Evolutionary conservation across 495 filamentous ascomycete genomes (phyloP), one percentile per base, ranked within the genome.

Genomic region (Penicillium cinerascens): DNA sequence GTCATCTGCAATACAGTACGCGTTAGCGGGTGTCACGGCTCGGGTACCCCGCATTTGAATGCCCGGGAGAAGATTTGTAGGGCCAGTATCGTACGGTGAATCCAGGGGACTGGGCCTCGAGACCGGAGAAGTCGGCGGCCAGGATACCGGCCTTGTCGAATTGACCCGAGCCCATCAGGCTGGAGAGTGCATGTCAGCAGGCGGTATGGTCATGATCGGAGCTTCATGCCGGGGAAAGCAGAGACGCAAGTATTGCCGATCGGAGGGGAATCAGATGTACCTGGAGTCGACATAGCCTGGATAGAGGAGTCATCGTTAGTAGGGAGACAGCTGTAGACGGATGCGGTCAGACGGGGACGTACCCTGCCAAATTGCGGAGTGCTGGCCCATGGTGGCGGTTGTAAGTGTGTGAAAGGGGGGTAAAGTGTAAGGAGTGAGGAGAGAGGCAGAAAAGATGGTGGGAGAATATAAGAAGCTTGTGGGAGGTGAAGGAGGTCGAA

Each of bases 141-240:
- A 92, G 83, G 70, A 97, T 95, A 64, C 88, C 88, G 61, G 83
- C 93, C 74, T 88, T 85, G 78, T 93, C 87, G 71, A 96, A 74
- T 70, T 93, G 87, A 61, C 84, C 84, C 58, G 79, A 84, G 74
- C 81, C 89, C 64, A 97, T 81, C 58, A 97, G 82, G 82, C 92
- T 92, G 52, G 20, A 46, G 44, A 47, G 40, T 25, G 36, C 29
- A 39, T 36, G 58, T 64, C 52, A 66, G 59, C 27, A 59, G 48
- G 49, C 25, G 37, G 44, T 44, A 54, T 54, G 40, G 54, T 20
- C 27, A 35, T 44, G 56, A 48, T 23, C 29, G 51, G 44, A 45
- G 52, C 29, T n/a, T 27, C 18, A 15, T 13, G 11, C 22, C 33
- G 8, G n/a, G 1, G 17, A 10, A 10, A n/a, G 6, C 17, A 8